These are phyloP conservation scores for Adiantum capillusveneris DNA, from an alignment of 75 land plant species.

Conservation along the genomic window DNA sequence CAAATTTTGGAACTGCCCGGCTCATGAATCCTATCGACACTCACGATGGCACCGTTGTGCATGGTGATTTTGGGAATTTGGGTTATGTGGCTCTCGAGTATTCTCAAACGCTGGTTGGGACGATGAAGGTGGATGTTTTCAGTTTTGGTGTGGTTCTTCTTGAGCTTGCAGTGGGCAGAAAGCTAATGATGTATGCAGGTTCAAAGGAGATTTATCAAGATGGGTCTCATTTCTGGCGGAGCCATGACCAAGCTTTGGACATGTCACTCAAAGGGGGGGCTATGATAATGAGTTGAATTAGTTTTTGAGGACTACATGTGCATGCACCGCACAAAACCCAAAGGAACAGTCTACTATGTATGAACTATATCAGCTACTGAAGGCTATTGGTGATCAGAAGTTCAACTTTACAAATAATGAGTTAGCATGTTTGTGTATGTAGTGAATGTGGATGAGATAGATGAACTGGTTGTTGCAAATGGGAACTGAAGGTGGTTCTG, in stretches of 20 bases:
- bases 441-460: no score
- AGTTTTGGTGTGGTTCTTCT: constrained; percentile 90
- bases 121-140: constrained; percentile 89
- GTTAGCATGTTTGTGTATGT: no score
- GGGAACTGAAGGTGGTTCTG: no score
- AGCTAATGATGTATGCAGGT: constrained; percentile 44
- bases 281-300: constrained; percentile 66
- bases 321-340: constrained; percentile 47
- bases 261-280: constrained; percentile 22
- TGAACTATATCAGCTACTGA: constrained; percentile 74
- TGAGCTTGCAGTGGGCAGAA: constrained; percentile 73
- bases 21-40: constrained; percentile 90
- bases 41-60: constrained; percentile 84
- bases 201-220: constrained; percentile 77
- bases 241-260: no score
- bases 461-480: no score
- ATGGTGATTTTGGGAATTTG: constrained; percentile 84
- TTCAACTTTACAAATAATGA: no score
- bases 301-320: constrained; percentile 64
- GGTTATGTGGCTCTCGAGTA: constrained; percentile 98
- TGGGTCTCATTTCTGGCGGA: constrained; percentile 64
- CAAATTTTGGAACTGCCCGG: constrained; percentile 93
- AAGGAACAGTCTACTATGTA: constrained; percentile 94
- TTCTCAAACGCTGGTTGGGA: constrained; percentile 66
- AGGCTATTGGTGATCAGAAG: constrained; percentile 89